Evolutionary conservation across 768 basidiomycete species (phyloP).

Genomic region (Boletus coccyginus): DNA sequence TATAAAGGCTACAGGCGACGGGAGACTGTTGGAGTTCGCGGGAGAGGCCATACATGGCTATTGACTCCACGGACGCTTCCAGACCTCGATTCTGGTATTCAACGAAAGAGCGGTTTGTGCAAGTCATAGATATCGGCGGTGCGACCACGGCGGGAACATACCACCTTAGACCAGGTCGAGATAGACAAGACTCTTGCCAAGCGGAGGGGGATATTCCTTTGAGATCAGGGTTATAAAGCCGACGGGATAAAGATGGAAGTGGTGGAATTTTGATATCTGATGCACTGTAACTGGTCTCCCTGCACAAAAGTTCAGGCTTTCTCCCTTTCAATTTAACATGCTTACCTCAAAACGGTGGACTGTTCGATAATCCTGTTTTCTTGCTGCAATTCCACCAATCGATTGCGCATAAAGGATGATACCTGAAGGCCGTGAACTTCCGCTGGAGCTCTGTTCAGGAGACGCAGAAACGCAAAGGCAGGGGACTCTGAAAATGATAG

Average conservation of each 20-base stretch:
- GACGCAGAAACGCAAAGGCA: conserved; percentile 74
- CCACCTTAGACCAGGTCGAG: conserved; percentile 78
- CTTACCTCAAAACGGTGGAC: conserved; percentile 46
- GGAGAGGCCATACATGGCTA: conserved; percentile 84
- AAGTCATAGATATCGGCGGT: conserved; percentile 73
- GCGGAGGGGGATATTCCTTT: conserved; percentile 54
- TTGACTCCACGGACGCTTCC: conserved; percentile 70
- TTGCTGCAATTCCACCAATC: conserved; percentile 46
- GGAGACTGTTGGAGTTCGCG: conserved; percentile 60
- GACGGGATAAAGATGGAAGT: conserved; percentile 27
- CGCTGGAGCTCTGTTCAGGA: conserved; percentile 59
- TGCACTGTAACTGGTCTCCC: conserved; percentile 18
- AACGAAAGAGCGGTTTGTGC: conserved; percentile 74
- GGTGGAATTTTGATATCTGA: conserved; percentile 16
- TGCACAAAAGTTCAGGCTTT: conserved; percentile 12
- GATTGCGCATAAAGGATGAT: conserved; percentile 57
- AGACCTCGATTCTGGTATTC: conserved; percentile 60
- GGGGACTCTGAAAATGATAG: conserved; percentile 41
- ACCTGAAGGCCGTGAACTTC: conserved; percentile 63
- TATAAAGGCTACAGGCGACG: conserved; percentile 45
- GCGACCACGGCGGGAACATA: conserved; percentile 84
- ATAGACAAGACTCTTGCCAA: conserved; percentile 80
- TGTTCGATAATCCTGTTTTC: conserved; percentile 41
- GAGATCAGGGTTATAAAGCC: conserved; percentile 46
- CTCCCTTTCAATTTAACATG: conserved; percentile 2